Evolutionary conservation across 371 early-diverging fungal species (phyloP).

Genomic region (Apophysomyces trapeziformis): DNA sequence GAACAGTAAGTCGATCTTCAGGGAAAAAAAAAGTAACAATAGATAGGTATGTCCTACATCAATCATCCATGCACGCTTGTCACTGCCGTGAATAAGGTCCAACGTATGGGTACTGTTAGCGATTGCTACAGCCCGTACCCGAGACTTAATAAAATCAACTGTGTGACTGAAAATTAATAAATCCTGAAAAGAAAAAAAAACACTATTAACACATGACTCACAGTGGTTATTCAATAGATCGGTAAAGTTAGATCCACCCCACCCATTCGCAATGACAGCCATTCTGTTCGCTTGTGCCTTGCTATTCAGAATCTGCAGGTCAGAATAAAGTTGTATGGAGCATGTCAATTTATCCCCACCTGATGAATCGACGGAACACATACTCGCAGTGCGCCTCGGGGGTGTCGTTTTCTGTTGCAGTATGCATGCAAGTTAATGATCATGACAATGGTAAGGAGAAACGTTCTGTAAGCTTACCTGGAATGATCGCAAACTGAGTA

Average conservation of each 20-base stretch:
- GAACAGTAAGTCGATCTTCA: not conserved
- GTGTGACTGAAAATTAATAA: not conserved
- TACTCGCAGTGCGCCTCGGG: conserved; percentile 48
- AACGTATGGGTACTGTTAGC: conserved; percentile 39
- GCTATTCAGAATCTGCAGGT: conserved; percentile 14
- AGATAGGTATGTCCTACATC: conserved; percentile 24
- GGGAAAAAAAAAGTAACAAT: not conserved
- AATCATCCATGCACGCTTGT: conserved; percentile 39
- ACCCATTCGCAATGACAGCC: conserved; percentile 37
- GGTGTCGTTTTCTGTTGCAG: conserved; percentile 33
- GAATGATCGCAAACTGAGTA: conserved; percentile 16
- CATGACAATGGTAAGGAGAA: conserved; percentile 1
- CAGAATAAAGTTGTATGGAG: not conserved
- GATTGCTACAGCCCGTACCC: conserved; percentile 37
- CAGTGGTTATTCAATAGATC: conserved; percentile 42
- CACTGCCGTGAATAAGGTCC: conserved; percentile 30
- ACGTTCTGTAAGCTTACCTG: conserved; percentile 20
- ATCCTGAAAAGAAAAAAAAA: not conserved
- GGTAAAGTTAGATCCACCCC: conserved; percentile 45
- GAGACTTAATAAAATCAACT: conserved; percentile 42
- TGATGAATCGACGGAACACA: conserved; percentile 45
- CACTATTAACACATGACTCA: conserved; percentile 15
- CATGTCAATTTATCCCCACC: conserved; percentile 19
- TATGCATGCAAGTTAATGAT: not conserved
- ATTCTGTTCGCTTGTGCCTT: conserved; percentile 34